Evolutionary conservation across 2,329 filamentous ascomycete species (phyloP).

Genomic region (Botrytis tulipae): DNA sequence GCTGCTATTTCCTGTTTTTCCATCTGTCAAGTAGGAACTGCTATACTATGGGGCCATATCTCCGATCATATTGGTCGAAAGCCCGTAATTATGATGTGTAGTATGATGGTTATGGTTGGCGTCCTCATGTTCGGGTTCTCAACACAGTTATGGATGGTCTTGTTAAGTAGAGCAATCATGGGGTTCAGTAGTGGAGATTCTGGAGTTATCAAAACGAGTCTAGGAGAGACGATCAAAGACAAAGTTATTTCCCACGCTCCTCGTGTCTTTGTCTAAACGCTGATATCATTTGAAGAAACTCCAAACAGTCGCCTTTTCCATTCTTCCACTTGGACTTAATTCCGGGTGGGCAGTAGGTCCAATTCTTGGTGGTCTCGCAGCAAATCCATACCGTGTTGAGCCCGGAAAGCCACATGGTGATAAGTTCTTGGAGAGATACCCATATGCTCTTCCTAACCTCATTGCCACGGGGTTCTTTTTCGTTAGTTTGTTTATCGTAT

Average conservation of each 20-base stretch:
- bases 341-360: constrained; percentile 40
- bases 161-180: constrained; percentile 66
- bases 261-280: not conserved
- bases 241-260: not conserved
- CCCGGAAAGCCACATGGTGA: constrained; percentile 8
- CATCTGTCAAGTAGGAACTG: constrained; percentile 77
- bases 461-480: constrained; percentile 6
- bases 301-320: constrained; percentile 55
- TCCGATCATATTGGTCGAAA: constrained; percentile 71
- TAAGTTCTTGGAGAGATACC: constrained; percentile 5
- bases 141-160: constrained; percentile 55
- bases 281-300: constrained; percentile 59
- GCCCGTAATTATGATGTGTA: constrained; percentile 71
- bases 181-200: constrained; percentile 75
- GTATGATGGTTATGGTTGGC: constrained; percentile 55
- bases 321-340: constrained; percentile 65
- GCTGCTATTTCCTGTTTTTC: constrained; percentile 59
- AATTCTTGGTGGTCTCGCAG: constrained; percentile 43
- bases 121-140: constrained; percentile 69
- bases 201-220: constrained; percentile 72
- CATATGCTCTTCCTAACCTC: constrained; percentile 13
- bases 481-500: not conserved
- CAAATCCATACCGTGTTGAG: constrained; percentile 39
- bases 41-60: constrained; percentile 76
- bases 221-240: constrained; percentile 60